Percentiles rank a stretch among this genome's conserved stretches.
Evolutionary conservation across 176 grass and related monocot species (phyloP).

Genomic region (Saccharum spontaneum): DNA sequence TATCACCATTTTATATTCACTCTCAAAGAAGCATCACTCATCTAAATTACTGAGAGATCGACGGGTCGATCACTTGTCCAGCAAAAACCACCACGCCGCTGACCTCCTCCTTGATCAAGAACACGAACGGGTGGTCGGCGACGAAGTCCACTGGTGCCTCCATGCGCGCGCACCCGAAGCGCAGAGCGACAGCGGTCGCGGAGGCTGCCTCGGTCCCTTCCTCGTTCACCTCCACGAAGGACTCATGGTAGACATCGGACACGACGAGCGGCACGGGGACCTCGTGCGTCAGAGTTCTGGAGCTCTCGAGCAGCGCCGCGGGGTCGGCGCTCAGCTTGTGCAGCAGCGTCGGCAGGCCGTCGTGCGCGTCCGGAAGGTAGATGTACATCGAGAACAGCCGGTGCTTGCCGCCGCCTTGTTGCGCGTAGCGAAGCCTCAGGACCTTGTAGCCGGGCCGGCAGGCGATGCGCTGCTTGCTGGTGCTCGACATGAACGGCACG

Average conservation of each 20-base stretch:
- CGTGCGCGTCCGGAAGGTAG: slow-evolving; percentile 47
- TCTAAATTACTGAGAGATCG: neutral
- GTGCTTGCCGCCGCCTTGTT: neutral
- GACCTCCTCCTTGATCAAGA: slow-evolving; percentile 41
- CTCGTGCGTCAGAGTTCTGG: neutral
- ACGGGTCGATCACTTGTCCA: slow-evolving; percentile 31
- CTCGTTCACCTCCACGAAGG: slow-evolving; percentile 67
- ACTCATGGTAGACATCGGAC: slow-evolving; percentile 43
- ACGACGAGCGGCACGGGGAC: slow-evolving; percentile 37
- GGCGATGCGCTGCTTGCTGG: slow-evolving; percentile 42
- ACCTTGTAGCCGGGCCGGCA: slow-evolving; percentile 56
- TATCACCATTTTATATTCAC: too few species aligned
- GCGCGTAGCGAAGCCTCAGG: slow-evolving; percentile 43
- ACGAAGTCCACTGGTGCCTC: slow-evolving; percentile 35
- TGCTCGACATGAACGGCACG: slow-evolving; percentile 55
- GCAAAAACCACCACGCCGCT: slow-evolving; percentile 32
- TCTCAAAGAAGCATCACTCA: too few species aligned
- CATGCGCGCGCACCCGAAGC: neutral
- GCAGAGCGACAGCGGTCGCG: neutral
- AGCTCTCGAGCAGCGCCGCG: slow-evolving; percentile 32
- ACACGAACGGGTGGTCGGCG: slow-evolving; percentile 50
- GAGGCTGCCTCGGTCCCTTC: slow-evolving; percentile 59
- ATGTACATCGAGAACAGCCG: slow-evolving; percentile 62
- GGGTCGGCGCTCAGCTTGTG: slow-evolving; percentile 23
- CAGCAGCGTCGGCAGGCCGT: slow-evolving; percentile 44